Evolutionary conservation across 2,329 filamentous ascomycete genomes (phyloP), one percentile per base, ranked within the genome.

Genomic region (Aspergillus sp.): DNA sequence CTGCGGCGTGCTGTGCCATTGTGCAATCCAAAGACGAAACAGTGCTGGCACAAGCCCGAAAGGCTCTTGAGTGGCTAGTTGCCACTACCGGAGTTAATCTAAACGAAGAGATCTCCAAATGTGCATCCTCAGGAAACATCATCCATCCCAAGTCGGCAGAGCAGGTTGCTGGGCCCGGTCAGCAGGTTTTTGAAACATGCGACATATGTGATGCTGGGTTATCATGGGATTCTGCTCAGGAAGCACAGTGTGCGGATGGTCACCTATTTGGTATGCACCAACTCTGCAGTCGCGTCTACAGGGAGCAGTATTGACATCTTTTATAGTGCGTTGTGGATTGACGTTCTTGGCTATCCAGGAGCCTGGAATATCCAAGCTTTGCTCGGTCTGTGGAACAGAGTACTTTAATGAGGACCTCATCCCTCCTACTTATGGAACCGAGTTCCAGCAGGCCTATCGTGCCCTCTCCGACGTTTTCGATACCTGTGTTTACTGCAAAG

Each of bases 321-420:
- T 14, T n/a, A 36, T 20, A 79, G 76, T 70, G n/a, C 74, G 82
- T 32, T 85, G 82, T 58, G 73, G 73, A 11, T 57, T 84, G 19
- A 81, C 78, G n/a, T 79, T 81, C 47, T 59, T 82, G 5, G 72
- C 80, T 1, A 81, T 84, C 5, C 80, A 83, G 61, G 74, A 77
- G 31, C 80, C 81, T 2, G 76, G 76, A 1, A 70, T 78, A 2
- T 78, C 79, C 11, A 83, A 82, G 59, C 73, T 72, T 46, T 85
- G 82, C 62, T 75, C 76, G 16, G 67, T 76, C n/a, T 85, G 82
- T 58, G 72, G 64, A 11, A 76, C 67, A 21, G 75, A 78, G 42
- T 81, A 75, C 58, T 58, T 82, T 6, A 75, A 73, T 42, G 76
- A 80, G 45, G 75, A 78, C 31, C 58, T 63, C 7, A 48, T 75